A percentile compares a stretch with the other conserved stretches of the same genome.
Evolutionary conservation across 148 eudicot species (phyloP).

Genomic region (Nepenthes gracilis): DNA sequence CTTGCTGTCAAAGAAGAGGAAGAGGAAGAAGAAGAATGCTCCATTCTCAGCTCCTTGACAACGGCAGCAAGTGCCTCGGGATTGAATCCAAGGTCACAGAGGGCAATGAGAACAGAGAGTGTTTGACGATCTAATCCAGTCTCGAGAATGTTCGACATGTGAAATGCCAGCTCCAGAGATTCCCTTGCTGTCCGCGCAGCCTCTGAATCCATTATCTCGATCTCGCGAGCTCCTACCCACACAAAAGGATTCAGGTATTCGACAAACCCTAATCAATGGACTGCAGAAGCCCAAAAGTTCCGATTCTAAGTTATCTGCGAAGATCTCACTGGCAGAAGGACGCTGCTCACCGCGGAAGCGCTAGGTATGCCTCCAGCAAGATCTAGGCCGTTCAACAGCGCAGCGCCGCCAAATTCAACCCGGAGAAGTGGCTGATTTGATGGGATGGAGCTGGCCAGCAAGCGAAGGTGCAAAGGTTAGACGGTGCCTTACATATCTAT

Average conservation of each 20-base stretch:
- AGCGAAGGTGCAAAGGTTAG: too few species aligned
- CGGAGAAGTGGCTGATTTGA: too few species aligned
- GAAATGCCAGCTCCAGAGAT: constrained; percentile 63
- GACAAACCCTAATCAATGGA: not conserved
- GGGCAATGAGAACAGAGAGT: constrained; percentile 59
- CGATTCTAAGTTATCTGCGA: too few species aligned
- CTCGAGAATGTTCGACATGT: constrained; percentile 71
- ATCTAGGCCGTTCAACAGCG: too few species aligned
- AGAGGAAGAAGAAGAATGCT: constrained; percentile 25
- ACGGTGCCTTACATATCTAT: too few species aligned
- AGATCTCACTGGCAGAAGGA: too few species aligned
- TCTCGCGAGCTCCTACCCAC: not conserved
- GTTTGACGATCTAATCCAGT: constrained; percentile 89
- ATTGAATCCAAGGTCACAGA: constrained; percentile 63
- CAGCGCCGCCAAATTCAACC: too few species aligned
- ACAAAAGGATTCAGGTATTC: too few species aligned
- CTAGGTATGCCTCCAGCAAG: too few species aligned
- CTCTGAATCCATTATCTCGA: constrained; percentile 43
- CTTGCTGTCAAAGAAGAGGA: constrained; percentile 13
- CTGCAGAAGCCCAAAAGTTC: too few species aligned
- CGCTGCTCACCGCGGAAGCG: too few species aligned
- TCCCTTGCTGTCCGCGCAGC: constrained; percentile 59
- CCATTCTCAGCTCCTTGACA: constrained; percentile 57
- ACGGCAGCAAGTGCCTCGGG: constrained; percentile 77
- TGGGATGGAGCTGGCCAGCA: too few species aligned